Evolutionary conservation across 495 filamentous ascomycete genomes (phyloP).

Genomic region (Neurospora tetrasperma): DNA sequence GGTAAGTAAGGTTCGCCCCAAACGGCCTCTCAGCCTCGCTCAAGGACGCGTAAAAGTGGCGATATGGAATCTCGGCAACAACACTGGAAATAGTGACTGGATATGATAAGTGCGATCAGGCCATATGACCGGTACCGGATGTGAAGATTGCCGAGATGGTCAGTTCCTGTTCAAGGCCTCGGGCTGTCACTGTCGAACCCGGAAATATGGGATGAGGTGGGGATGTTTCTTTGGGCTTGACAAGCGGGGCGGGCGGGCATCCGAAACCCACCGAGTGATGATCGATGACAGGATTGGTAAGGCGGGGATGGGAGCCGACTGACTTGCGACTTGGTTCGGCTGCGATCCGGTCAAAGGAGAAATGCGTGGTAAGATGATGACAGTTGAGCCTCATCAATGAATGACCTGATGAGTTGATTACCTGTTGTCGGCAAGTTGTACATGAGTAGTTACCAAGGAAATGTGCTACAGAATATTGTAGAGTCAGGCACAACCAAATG

Average conservation of each 20-base stretch:
- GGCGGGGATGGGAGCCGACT: background rate
- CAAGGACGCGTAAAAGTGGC: conserved; percentile 23
- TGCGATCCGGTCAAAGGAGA: background rate
- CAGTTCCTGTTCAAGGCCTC: background rate
- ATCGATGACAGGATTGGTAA: background rate
- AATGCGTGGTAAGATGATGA: background rate
- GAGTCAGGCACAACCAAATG: background rate
- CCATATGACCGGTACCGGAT: conserved; percentile 16
- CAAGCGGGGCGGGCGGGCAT: background rate
- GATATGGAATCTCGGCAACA: conserved; percentile 9
- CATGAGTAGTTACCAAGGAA: background rate
- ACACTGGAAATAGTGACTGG: background rate
- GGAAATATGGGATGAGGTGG: background rate
- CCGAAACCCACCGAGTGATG: background rate
- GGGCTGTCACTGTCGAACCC: background rate
- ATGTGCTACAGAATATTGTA: background rate
- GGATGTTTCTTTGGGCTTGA: background rate
- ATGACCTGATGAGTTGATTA: background rate
- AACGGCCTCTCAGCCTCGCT: background rate
- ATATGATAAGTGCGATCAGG: conserved; percentile 13
- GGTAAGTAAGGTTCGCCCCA: background rate
- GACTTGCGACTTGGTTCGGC: background rate
- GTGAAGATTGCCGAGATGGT: conserved; percentile 10
- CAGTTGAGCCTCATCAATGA: background rate
- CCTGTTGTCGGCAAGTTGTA: background rate